Evolutionary conservation across 495 filamentous ascomycete species (phyloP), one percentile per base, ranked within the genome.

Genomic region (Penicillium desertorum): DNA sequence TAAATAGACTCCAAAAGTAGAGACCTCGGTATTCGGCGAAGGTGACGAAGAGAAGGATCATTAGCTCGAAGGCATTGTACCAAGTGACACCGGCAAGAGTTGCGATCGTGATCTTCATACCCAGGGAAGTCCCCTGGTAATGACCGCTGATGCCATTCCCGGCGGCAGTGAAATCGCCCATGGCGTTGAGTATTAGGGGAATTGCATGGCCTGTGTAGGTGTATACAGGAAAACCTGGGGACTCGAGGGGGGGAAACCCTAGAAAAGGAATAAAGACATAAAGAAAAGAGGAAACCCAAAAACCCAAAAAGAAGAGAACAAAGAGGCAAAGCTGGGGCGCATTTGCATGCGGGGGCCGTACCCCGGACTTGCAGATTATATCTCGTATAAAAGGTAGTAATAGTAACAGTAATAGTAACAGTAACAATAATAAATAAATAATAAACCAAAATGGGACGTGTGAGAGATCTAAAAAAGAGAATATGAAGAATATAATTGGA

Each of bases 1-100:
- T 59, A 7, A 83, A 61, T 48, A 82, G 69, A 36, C 78, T 76
- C 81, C 82, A 85, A 62, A 85, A 86, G 69, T 86, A 84, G 23
- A 81, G 70, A 6, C 82, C 81, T 11, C 66, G 70, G 29, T 78
- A 79, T 45, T 76, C 74, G 27, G 76, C 72, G 56, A 86, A 84
- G 27, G 79, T 78, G 48, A 83, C 69, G 60, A 81, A 82, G 57
- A 83, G 75, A 22, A 79, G 76, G n/a, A 79, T 64, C 58, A 80
- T 75, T 46, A 83, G 74, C 48, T 84, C 81, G 44, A 81, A 71
- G 45, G 79, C 76, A 58, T 83, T 81, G 61, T 81, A 84, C 74
- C 77, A 81, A 29, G 79, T 77, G 46, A 84, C 67, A 25, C 76
- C 80, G 22, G 76, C 71, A 45, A 83, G 78, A 22, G 79, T 81